Conservation (phyloP, 129 eudicot species). For the Escallonia rubra region DNA sequence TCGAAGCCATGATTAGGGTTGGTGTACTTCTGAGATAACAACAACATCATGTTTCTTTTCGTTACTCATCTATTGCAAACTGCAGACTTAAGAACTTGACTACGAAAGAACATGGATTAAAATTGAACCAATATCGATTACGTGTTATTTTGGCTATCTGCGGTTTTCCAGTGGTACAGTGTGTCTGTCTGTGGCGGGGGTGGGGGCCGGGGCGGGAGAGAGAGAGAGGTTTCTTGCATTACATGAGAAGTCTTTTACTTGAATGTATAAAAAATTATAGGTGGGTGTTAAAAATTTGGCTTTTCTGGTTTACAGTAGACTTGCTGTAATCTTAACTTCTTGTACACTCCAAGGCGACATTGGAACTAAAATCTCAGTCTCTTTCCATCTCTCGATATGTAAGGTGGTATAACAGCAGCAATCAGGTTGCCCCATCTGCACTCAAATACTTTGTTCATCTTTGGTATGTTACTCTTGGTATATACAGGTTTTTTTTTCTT, state of each 20-base stretch:
- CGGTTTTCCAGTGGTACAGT: too few species aligned
- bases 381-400: slow-evolving; percentile 9
- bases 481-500: background rate
- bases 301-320: background rate
- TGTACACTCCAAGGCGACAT: slow-evolving; percentile 49
- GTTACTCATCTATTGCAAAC: background rate
- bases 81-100: too few species aligned
- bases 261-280: slow-evolving; percentile 3
- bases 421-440: slow-evolving; percentile 56
- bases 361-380: slow-evolving; percentile 18
- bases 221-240: slow-evolving; percentile 17
- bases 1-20: background rate
- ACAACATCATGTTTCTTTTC: background rate
- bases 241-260: slow-evolving; percentile 19
- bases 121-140: background rate
- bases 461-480: slow-evolving; percentile 6
- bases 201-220: background rate
- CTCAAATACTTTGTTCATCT: slow-evolving; percentile 27
- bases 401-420: slow-evolving; percentile 7
- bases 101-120: background rate
- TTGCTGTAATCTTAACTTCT: slow-evolving; percentile 25
- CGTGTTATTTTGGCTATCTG: background rate
- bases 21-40: background rate
- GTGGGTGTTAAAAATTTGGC: background rate
- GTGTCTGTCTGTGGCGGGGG: too few species aligned